These are phyloP conservation scores for Pistacia atlantica DNA, from an alignment of 345 rosid genomes.

Conservation along the genomic window DNA sequence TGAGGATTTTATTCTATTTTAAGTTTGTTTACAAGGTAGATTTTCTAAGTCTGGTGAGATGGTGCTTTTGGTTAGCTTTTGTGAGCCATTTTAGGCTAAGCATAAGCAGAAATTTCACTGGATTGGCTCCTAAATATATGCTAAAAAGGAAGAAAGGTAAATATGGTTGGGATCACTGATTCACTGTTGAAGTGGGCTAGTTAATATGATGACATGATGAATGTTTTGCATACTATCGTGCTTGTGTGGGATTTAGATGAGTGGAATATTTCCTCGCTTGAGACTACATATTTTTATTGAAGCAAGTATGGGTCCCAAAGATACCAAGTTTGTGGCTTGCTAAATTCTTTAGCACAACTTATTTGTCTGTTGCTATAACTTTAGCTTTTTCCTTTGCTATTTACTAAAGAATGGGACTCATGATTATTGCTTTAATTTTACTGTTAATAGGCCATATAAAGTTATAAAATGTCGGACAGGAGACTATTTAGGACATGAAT, in stretches of 20 bases:
- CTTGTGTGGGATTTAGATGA: not conserved
- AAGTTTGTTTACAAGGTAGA: too few relatives aligned
- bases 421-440: not conserved
- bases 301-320: not conserved
- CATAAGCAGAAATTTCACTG: not conserved
- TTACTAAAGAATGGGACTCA: not conserved
- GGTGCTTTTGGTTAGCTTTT: not conserved
- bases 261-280: not conserved
- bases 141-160: slow-evolving; percentile 4
- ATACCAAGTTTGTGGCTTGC: not conserved
- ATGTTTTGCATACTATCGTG: not conserved
- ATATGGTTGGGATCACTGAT: not conserved
- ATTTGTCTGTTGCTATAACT: not conserved
- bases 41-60: not conserved
- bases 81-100: not conserved
- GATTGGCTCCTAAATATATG: not conserved
- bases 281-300: not conserved
- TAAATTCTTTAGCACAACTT: not conserved
- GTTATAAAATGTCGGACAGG: not conserved
- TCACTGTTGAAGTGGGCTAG: not conserved
- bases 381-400: not conserved
- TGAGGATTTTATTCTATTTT: not conserved
- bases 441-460: not conserved
- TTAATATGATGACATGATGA: not conserved
- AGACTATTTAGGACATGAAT: not conserved